Conservation (phyloP, 257 asterid species). For the Coffea canephora region DNA sequence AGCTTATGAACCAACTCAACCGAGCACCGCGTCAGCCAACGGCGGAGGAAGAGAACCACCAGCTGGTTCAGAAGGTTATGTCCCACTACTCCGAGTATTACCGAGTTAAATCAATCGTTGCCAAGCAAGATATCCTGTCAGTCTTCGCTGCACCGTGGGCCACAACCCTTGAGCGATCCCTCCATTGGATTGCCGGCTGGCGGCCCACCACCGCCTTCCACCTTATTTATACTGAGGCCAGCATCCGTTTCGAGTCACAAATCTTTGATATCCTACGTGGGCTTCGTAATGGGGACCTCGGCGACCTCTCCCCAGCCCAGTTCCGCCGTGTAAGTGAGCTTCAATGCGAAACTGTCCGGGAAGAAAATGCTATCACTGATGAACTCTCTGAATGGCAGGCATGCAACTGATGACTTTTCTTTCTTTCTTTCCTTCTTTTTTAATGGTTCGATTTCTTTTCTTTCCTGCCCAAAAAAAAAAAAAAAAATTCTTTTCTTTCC, state of each 20-base stretch:
- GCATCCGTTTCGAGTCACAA: conserved; percentile 73
- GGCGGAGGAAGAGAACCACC: conserved; percentile 33
- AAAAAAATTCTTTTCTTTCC: too few relatives aligned
- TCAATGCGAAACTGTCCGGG: conserved; percentile 65
- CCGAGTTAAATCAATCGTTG: conserved; percentile 41
- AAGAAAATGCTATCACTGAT: conserved; percentile 56
- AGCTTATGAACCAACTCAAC: conserved; percentile 39
- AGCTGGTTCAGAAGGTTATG: conserved; percentile 37
- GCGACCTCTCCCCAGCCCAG: conserved; percentile 69
- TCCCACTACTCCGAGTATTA: conserved; percentile 59
- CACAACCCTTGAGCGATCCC: conserved; percentile 60
- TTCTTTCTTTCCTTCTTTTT: not conserved
- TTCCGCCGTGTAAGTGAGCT: conserved; percentile 77
- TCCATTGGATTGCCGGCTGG: conserved; percentile 89
- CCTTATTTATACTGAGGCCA: conserved; percentile 68
- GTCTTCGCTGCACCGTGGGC: conserved; percentile 63
- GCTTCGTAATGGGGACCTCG: conserved; percentile 64
- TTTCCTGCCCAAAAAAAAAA: too few relatives aligned
- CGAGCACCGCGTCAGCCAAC: conserved; percentile 35
- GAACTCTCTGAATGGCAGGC: conserved; percentile 81
- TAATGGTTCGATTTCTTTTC: not conserved
- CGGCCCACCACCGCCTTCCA: conserved; percentile 89
- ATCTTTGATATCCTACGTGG: conserved; percentile 67
- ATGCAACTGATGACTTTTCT: conserved; percentile 4
- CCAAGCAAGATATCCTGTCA: conserved; percentile 42